These are phyloP conservation scores for Phytophthora lateralis DNA, from an alignment of 352 stramenopile genomes.

Conservation along the genomic window DNA sequence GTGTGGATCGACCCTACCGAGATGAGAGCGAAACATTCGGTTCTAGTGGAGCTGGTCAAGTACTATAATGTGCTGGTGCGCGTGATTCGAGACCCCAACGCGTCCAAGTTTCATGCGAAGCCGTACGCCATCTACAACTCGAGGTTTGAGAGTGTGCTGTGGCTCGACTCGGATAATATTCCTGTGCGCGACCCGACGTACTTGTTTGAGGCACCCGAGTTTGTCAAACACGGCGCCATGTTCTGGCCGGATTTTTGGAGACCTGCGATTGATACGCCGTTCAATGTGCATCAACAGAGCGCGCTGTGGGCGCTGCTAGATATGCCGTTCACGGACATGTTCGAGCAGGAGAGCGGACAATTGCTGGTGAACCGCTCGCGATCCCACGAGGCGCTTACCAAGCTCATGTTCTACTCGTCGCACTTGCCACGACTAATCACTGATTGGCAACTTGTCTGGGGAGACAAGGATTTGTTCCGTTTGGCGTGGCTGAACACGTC, in stretches of 20 bases:
- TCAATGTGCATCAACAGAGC: slow-evolving; percentile 79
- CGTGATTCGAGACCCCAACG: slow-evolving; percentile 60
- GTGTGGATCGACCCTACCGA: slow-evolving; percentile 63
- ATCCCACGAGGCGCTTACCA: slow-evolving; percentile 48
- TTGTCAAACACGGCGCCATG: slow-evolving; percentile 60
- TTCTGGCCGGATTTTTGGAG: slow-evolving; percentile 91
- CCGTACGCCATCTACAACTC: slow-evolving; percentile 80
- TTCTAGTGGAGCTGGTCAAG: slow-evolving; percentile 57
- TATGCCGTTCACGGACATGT: slow-evolving; percentile 89
- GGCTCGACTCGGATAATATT: slow-evolving; percentile 86
- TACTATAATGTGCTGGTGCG: slow-evolving; percentile 64
- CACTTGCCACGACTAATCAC: slow-evolving; percentile 62
- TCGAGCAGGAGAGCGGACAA: slow-evolving; percentile 85
- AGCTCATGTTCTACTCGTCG: slow-evolving; percentile 83
- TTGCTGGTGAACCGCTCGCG: slow-evolving; percentile 66
- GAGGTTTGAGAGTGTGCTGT: slow-evolving; percentile 77
- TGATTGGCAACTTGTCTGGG: slow-evolving; percentile 69
- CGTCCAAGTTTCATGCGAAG: slow-evolving; percentile 80
- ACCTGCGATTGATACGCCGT: slow-evolving; percentile 57
- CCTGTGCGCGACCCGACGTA: slow-evolving; percentile 80
- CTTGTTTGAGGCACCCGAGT: slow-evolving; percentile 75
- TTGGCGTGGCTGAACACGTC: slow-evolving; percentile 81
- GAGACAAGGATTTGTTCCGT: slow-evolving; percentile 78
- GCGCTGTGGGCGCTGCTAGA: slow-evolving; percentile 73
- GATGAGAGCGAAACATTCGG: slow-evolving; percentile 62